Conservation (phyloP, 148 eudicot species). For the Rhododendron williamsianum region DNA sequence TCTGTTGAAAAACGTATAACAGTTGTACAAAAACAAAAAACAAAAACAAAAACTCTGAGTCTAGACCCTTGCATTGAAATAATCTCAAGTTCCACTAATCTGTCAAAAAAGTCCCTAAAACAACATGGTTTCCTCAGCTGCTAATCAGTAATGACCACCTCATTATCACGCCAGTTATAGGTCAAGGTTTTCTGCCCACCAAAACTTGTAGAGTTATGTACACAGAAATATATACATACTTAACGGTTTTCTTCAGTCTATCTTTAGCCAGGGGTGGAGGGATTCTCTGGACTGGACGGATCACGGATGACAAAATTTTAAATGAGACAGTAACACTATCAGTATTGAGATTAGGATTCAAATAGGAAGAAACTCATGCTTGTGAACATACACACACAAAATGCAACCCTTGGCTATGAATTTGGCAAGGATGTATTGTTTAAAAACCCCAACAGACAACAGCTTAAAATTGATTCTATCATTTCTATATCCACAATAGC, state of each 20-base stretch:
- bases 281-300: background rate
- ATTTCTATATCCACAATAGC: background rate
- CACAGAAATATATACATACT: background rate
- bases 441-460: background rate
- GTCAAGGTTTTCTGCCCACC: background rate
- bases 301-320: background rate
- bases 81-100: background rate
- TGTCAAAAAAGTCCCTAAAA: background rate
- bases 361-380: background rate
- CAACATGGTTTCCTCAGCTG: background rate
- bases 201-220: background rate
- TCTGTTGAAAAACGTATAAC: no score
- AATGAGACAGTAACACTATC: background rate
- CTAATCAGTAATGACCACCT: background rate
- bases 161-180: background rate
- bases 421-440: background rate
- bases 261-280: background rate
- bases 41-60: no score
- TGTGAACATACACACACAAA: background rate
- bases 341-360: background rate
- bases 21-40: no score
- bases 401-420: background rate
- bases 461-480: background rate
- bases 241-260: background rate
- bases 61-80: no score